Evolutionary conservation across 352 stramenopile genomes (phyloP).

Genomic region (Phytopythium cucurbitacearum): DNA sequence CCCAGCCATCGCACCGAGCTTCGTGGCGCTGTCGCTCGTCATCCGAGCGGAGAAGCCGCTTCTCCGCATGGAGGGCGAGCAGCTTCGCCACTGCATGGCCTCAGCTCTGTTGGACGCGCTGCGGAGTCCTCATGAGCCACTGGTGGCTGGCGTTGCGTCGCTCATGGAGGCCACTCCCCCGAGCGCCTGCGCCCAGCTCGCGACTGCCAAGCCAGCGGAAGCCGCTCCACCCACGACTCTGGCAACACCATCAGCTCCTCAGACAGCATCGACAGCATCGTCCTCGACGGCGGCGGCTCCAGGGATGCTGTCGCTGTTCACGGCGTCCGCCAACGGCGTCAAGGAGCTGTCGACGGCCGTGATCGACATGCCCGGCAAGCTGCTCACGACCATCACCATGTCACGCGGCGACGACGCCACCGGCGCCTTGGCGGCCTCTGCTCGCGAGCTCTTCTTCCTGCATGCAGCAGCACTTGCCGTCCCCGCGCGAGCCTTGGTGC

Average conservation of each 20-base stretch:
- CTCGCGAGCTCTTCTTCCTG: slow-evolving; percentile 46
- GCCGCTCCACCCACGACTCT: slow-evolving; percentile 1
- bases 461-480: slow-evolving; percentile 46
- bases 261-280: background rate
- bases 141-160: slow-evolving; percentile 36
- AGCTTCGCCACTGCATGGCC: slow-evolving; percentile 66
- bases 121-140: slow-evolving; percentile 14
- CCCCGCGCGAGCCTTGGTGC: slow-evolving; percentile 46
- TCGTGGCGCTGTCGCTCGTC: slow-evolving; percentile 47
- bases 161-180: slow-evolving; percentile 65
- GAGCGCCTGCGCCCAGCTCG: slow-evolving; percentile 49
- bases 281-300: slow-evolving; percentile 10
- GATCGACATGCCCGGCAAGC: slow-evolving; percentile 71
- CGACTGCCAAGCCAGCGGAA: background rate
- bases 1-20: slow-evolving; percentile 6
- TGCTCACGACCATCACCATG: slow-evolving; percentile 37
- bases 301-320: slow-evolving; percentile 49
- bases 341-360: slow-evolving; percentile 61
- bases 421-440: slow-evolving; percentile 7
- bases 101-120: slow-evolving; percentile 52
- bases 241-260: background rate
- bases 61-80: slow-evolving; percentile 64
- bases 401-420: slow-evolving; percentile 15
- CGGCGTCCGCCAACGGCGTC: slow-evolving; percentile 58
- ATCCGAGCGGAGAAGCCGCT: slow-evolving; percentile 56